Percentiles rank a stretch among this genome's conserved stretches.
These are phyloP conservation scores for Thielaviopsis populi DNA, from an alignment of 2,329 filamentous ascomycete genomes.

Conservation along the genomic window DNA sequence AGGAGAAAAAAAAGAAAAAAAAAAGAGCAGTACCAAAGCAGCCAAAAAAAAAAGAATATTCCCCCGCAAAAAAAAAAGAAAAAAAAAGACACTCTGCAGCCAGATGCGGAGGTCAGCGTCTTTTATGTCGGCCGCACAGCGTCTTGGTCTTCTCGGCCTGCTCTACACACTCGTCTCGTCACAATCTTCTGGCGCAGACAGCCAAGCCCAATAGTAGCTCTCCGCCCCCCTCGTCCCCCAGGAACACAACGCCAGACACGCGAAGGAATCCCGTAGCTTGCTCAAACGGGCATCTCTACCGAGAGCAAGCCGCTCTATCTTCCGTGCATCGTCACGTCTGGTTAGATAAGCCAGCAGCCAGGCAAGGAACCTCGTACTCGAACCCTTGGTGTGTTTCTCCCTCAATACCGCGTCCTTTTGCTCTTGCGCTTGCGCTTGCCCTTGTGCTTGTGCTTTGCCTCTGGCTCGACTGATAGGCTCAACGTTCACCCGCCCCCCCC, in stretches of 20 bases:
- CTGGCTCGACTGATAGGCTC: too few species aligned
- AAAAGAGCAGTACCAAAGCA: too few species aligned
- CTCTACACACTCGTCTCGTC: too few species aligned
- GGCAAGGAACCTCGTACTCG: neutral
- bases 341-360: neutral
- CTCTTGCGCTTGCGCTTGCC: neutral
- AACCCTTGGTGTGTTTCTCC: neutral
- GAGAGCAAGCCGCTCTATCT: neutral
- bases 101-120: neutral
- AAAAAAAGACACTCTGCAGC: neutral
- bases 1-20: too few species aligned
- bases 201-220: too few species aligned
- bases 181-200: too few species aligned
- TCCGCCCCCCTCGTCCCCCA: neutral
- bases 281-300: neutral
- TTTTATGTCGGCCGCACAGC: neutral
- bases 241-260: neutral
- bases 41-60: too few species aligned
- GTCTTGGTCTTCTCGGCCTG: too few species aligned
- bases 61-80: too few species aligned
- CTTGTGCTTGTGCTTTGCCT: neutral
- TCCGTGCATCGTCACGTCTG: neutral
- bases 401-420: neutral
- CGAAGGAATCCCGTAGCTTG: conserved; percentile 2
- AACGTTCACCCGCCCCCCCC: neutral